Percentiles rank a stretch among this genome's conserved stretches.
phyloP scores from a whole-genome alignment of 768 basidiomycete species.

The Boletus fagicola region DNA sequence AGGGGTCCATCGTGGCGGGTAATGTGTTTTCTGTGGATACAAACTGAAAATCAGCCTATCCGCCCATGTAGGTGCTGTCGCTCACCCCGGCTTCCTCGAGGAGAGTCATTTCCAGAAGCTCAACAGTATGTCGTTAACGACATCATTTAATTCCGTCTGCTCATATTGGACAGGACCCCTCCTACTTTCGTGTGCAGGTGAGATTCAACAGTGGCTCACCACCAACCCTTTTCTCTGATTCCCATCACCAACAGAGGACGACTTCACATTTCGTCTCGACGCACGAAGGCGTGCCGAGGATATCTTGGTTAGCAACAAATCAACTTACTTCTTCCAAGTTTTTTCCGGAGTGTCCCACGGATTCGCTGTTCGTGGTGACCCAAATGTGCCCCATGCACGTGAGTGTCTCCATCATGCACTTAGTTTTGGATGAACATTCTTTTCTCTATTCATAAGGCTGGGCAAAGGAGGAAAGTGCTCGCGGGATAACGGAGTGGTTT shows the following conservation, averaged over 20 bases:
- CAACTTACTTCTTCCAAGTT: conserved; percentile 53
- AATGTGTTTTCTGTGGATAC: background rate
- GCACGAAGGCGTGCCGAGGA: conserved; percentile 55
- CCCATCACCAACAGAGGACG: conserved; percentile 38
- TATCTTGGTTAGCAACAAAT: conserved; percentile 46
- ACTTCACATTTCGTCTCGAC: conserved; percentile 50
- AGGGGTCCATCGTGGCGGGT: conserved; percentile 47
- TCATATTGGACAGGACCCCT: conserved; percentile 19
- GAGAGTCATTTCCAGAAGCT: conserved; percentile 52
- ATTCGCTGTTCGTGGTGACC: conserved; percentile 28
- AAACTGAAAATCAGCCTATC: background rate
- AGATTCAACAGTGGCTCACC: background rate
- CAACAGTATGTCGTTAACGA: conserved; percentile 38
- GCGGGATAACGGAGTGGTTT: conserved; percentile 50
- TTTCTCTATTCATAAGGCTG: conserved; percentile 38
- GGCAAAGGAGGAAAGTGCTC: conserved; percentile 58
- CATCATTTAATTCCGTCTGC: background rate
- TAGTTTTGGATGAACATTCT: background rate
- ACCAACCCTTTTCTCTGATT: background rate
- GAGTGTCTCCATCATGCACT: background rate
- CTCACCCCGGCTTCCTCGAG: conserved; percentile 50
- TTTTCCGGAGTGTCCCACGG: conserved; percentile 45
- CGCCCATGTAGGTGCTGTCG: conserved; percentile 42
- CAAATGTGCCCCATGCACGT: conserved; percentile 16
- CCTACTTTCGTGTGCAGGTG: conserved; percentile 28